Percentiles rank a stretch among this genome's conserved stretches.
phyloP scores from a whole-genome alignment of 495 filamentous ascomycete species.

The Aspergillus kassunensis region DNA sequence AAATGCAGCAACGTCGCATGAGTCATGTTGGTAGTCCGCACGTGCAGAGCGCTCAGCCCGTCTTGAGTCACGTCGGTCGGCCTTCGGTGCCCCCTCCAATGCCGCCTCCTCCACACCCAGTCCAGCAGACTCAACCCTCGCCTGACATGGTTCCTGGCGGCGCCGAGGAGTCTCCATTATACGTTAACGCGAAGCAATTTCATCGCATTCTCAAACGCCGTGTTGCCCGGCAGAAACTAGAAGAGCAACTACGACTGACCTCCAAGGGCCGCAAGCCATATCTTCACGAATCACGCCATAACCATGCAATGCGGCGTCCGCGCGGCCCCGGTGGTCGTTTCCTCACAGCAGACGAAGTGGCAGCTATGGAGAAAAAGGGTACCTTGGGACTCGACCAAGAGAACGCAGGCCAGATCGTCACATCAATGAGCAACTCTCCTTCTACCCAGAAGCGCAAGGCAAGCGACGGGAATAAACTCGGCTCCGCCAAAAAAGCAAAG shows the following conservation, averaged over 20 bases:
- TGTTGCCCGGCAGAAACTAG: slow-evolving; percentile 87
- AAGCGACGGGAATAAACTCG: slow-evolving; percentile 39
- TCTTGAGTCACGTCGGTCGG: slow-evolving; percentile 47
- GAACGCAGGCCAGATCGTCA: slow-evolving; percentile 33
- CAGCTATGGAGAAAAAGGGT: slow-evolving; percentile 69
- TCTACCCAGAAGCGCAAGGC: slow-evolving; percentile 50
- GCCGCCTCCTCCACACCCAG: slow-evolving; percentile 46
- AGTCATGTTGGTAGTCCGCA: slow-evolving; percentile 51
- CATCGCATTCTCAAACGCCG: slow-evolving; percentile 93
- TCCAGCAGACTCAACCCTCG: slow-evolving; percentile 69
- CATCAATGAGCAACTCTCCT: slow-evolving; percentile 23
- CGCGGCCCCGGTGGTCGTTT: slow-evolving; percentile 96
- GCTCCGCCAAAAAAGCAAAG: slow-evolving; percentile 47
- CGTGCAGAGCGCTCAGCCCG: slow-evolving; percentile 41
- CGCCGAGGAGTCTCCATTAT: slow-evolving; percentile 90
- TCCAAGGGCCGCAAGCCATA: slow-evolving; percentile 97
- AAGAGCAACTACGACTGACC: slow-evolving; percentile 85
- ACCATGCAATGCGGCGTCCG: slow-evolving; percentile 95
- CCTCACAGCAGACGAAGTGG: slow-evolving; percentile 96
- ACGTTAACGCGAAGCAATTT: slow-evolving; percentile 98
- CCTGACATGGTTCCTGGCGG: slow-evolving; percentile 73
- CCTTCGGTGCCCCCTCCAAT: slow-evolving; percentile 45
- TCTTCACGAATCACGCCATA: slow-evolving; percentile 97
- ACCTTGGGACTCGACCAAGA: slow-evolving; percentile 29
- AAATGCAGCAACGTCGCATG: slow-evolving; percentile 47